Conservation (phyloP, 495 filamentous ascomycete species). For the Penicillium lividum region DNA sequence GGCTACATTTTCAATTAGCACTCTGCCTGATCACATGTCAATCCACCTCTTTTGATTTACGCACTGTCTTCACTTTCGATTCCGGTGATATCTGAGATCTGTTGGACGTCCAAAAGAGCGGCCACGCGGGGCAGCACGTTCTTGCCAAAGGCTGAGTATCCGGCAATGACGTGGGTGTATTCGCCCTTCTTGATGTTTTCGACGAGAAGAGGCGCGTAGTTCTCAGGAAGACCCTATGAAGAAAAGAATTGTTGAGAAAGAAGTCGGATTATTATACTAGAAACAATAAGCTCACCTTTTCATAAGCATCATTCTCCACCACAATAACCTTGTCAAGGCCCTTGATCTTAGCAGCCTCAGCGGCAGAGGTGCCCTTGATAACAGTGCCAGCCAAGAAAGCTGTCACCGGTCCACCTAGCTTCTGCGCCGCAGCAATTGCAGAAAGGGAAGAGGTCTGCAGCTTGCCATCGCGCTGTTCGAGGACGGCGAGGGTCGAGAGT, state of each 20-base stretch:
- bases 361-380: conserved; percentile 71
- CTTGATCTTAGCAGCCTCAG: conserved; percentile 83
- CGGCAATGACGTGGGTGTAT: conserved; percentile 86
- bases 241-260: conserved; percentile 8
- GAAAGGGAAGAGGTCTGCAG: conserved; percentile 80
- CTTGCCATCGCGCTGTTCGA: conserved; percentile 92
- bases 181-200: conserved; percentile 94
- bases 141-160: conserved; percentile 96
- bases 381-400: conserved; percentile 85
- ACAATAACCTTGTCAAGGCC: conserved; percentile 89
- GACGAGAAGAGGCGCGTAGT: conserved; percentile 86
- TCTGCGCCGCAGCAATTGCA: conserved; percentile 82
- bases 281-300: conserved; percentile 62
- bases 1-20: conserved; percentile 43
- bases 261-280: background rate
- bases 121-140: conserved; percentile 91
- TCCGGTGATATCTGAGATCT: conserved; percentile 85
- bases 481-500: conserved; percentile 83
- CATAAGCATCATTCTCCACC: conserved; percentile 86
- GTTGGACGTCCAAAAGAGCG: conserved; percentile 89
- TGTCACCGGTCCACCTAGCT: conserved; percentile 81
- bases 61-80: conserved; percentile 85
- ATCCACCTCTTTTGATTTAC: conserved; percentile 22
- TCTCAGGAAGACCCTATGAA: conserved; percentile 82
- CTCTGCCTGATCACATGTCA: conserved; percentile 23